Evolutionary conservation across 106 monocot species (phyloP), one percentile per base, ranked within the genome.

Genomic region (Chionographis japonica): DNA sequence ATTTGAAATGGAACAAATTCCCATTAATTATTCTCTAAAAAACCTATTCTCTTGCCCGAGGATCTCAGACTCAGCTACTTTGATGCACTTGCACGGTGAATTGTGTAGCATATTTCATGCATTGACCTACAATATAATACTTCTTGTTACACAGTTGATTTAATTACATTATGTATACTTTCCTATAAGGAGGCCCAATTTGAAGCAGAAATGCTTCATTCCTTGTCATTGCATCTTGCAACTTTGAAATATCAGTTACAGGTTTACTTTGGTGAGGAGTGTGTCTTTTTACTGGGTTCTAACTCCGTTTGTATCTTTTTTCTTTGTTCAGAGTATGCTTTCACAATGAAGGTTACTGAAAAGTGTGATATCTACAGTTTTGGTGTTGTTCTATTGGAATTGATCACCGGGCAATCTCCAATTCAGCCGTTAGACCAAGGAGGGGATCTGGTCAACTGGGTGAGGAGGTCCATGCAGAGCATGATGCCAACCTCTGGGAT

Each of bases 331-430:
- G 92, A 88, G 68, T 88, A 88, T 72, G 92, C 92, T 50, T 93
- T 88, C 73, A 88, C 88, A 36, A 93, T 93, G 92, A 93, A 93
- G 68, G 83, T 93, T 13, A 93, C 88, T 40, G 92, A 93, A 52
- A 93, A 93, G 68, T 83, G 92, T 36, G 88, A 93, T 57, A 80
- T 86, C 18, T 93, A 93, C 20, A 93, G 92, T 58, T 88, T 93
- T 50, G 92, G 92, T 4, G 92, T 93, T 27, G 88, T 93, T 37
- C 63, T 88, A 15, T 63, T 93, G 72, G 92, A 93, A 62, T 42
- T 93, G 54, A 57, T 93, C 53, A 93, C 92, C 12, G 92, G 92
- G 38, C 69, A 81, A 67, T 64, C 86, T 60, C 81, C 92, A 61
- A 74, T 88, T 73, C 84, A 88, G 70, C 85, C 92, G 40, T 54